These are phyloP conservation scores for Flaveria trinervia DNA, from an alignment of 129 eudicot genomes.

Conservation along the genomic window DNA sequence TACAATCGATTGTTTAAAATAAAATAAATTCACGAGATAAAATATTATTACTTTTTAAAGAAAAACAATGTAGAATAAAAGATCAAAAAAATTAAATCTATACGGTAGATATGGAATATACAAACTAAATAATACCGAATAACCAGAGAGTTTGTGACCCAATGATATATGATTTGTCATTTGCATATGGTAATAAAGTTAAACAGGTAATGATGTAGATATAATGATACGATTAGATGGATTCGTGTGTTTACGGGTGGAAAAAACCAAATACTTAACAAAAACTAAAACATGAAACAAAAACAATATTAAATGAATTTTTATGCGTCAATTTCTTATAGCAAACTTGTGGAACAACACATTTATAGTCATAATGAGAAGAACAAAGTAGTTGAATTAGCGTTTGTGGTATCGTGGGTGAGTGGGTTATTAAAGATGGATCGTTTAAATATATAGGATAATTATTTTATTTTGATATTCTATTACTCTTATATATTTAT, in stretches of 20 bases:
- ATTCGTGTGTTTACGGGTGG: too few relatives aligned
- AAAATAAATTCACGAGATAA: neutral
- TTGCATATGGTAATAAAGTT: neutral
- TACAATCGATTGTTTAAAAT: neutral
- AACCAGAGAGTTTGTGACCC: too few relatives aligned
- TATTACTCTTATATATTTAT: neutral
- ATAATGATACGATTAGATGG: too few relatives aligned
- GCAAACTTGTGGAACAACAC: slow-evolving; percentile 25
- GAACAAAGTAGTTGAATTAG: slow-evolving; percentile 35
- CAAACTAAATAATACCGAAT: too few relatives aligned
- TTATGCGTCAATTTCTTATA: slow-evolving; percentile 8
- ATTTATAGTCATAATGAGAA: slow-evolving; percentile 30
- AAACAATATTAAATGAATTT: neutral
- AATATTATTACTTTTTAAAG: neutral
- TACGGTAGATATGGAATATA: too few relatives aligned
- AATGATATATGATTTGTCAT: too few relatives aligned
- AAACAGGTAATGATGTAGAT: too few relatives aligned
- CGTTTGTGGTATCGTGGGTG: slow-evolving; percentile 22
- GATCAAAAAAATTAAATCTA: too few relatives aligned
- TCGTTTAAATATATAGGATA: neutral
- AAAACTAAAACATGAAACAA: neutral
- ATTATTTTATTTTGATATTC: neutral
- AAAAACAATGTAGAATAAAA: neutral
- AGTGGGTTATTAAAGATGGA: slow-evolving; percentile 16
- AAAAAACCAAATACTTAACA: neutral